Percentiles rank a stretch among this genome's conserved stretches.
These are phyloP conservation scores for Diaporthe nobilis DNA, from an alignment of 2,329 filamentous ascomycete genomes.

Conservation along the genomic window DNA sequence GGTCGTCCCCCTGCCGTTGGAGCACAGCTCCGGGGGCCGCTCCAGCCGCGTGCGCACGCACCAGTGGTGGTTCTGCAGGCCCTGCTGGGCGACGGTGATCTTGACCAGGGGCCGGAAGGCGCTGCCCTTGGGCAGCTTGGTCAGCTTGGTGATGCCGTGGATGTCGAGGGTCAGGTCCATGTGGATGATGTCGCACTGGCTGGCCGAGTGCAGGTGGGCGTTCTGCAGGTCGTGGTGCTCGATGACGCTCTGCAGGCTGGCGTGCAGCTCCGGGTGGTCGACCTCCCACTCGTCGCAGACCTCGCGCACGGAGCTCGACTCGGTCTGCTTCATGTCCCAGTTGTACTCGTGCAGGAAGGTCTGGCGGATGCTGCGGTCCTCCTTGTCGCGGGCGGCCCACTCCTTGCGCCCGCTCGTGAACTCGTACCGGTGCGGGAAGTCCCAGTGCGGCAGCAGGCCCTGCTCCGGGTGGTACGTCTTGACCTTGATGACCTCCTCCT, in stretches of 20 bases:
- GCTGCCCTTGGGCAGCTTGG: conserved; percentile 64
- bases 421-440: conserved; percentile 70
- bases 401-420: conserved; percentile 65
- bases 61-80: conserved; percentile 70
- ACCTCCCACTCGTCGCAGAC: conserved; percentile 70
- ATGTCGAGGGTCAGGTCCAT: conserved; percentile 74
- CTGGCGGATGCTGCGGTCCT: conserved; percentile 57
- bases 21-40: conserved; percentile 69
- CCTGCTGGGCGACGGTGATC: conserved; percentile 68
- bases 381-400: conserved; percentile 58
- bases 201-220: conserved; percentile 50
- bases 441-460: conserved; percentile 55
- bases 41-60: conserved; percentile 71
- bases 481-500: conserved; percentile 34
- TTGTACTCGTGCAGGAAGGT: conserved; percentile 73
- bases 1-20: conserved; percentile 57
- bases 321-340: conserved; percentile 66
- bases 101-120: conserved; percentile 72
- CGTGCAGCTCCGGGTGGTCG: conserved; percentile 69
- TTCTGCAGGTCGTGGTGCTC: conserved; percentile 47
- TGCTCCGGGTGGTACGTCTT: conserved; percentile 41
- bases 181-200: conserved; percentile 71
- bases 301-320: conserved; percentile 68
- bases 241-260: conserved; percentile 63
- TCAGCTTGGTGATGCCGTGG: conserved; percentile 69